These are phyloP conservation scores for Cystofilobasidium bisporidii DNA, from an alignment of 768 basidiomycete genomes.

Conservation along the genomic window DNA sequence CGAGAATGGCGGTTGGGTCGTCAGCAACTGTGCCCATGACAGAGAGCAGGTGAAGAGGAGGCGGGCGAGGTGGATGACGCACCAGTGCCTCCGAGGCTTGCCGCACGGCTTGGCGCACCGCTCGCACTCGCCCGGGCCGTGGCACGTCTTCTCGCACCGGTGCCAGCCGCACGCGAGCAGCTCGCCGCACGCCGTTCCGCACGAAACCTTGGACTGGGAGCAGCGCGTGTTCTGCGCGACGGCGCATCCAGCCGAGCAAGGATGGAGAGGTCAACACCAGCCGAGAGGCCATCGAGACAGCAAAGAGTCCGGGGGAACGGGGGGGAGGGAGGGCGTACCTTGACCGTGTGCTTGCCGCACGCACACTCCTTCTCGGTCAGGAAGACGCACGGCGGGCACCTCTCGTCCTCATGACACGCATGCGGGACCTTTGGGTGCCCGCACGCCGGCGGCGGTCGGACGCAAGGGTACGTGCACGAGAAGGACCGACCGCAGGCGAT, in stretches of 20 bases:
- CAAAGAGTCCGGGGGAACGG: no score
- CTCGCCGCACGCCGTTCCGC: slow-evolving; percentile 73
- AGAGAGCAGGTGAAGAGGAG: not conserved
- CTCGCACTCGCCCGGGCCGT: slow-evolving; percentile 65
- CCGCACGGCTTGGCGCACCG: slow-evolving; percentile 66
- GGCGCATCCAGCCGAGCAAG: no score
- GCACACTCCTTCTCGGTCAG: slow-evolving; percentile 71
- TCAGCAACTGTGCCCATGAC: not conserved
- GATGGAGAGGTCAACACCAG: not conserved
- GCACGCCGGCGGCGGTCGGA: slow-evolving; percentile 58
- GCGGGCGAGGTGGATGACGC: slow-evolving; percentile 33
- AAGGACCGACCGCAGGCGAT: slow-evolving; percentile 61
- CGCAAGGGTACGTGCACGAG: slow-evolving; percentile 69
- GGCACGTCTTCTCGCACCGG: slow-evolving; percentile 69
- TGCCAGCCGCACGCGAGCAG: slow-evolving; percentile 79
- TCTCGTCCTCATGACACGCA: slow-evolving; percentile 65
- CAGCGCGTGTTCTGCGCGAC: slow-evolving; percentile 64
- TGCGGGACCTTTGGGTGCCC: slow-evolving; percentile 73
- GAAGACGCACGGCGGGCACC: slow-evolving; percentile 80
- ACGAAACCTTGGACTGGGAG: slow-evolving; percentile 70
- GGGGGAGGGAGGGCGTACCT: slow-evolving; percentile 25
- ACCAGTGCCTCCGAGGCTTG: slow-evolving; percentile 79
- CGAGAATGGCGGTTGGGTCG: not conserved
- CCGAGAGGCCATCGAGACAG: no score
- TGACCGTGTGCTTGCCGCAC: slow-evolving; percentile 68